Evolutionary conservation across 1,139 yeast species (phyloP).

Genomic region (Magnusiomyces fungicola): DNA sequence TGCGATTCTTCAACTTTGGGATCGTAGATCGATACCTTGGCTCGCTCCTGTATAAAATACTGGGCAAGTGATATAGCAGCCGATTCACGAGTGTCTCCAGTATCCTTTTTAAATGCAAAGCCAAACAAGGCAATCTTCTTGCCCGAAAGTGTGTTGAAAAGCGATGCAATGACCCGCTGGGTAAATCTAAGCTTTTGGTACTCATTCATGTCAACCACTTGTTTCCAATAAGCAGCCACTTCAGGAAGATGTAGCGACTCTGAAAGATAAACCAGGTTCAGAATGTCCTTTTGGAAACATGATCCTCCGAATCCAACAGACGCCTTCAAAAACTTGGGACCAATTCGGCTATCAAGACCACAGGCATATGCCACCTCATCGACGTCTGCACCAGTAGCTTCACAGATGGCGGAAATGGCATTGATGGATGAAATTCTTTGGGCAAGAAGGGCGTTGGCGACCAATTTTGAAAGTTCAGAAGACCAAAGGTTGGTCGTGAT

Average conservation of each 20-base stretch:
- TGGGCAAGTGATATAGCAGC: constrained; percentile 25
- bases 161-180: constrained; percentile 22
- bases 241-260: constrained; percentile 28
- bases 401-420: constrained; percentile 27
- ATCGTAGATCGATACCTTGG: constrained; percentile 24
- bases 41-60: constrained; percentile 24
- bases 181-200: constrained; percentile 27
- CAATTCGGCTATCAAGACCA: constrained; percentile 28
- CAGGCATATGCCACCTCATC: constrained; percentile 28
- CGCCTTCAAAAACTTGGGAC: constrained; percentile 26
- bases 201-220: constrained; percentile 28
- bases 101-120: constrained; percentile 28
- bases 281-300: constrained; percentile 27
- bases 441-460: constrained; percentile 28
- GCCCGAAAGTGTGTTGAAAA: constrained; percentile 26
- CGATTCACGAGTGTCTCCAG: constrained; percentile 28
- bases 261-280: constrained; percentile 26
- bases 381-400: constrained; percentile 28
- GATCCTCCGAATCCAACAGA: constrained; percentile 29
- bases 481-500: constrained; percentile 28
- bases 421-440: constrained; percentile 28
- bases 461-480: constrained; percentile 28
- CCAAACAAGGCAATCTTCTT: constrained; percentile 26
- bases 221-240: constrained; percentile 28
- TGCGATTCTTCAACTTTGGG: constrained; percentile 28